phyloP scores from a whole-genome alignment of 371 early-diverging fungal species.

The Syncephalastrum contaminatum region DNA sequence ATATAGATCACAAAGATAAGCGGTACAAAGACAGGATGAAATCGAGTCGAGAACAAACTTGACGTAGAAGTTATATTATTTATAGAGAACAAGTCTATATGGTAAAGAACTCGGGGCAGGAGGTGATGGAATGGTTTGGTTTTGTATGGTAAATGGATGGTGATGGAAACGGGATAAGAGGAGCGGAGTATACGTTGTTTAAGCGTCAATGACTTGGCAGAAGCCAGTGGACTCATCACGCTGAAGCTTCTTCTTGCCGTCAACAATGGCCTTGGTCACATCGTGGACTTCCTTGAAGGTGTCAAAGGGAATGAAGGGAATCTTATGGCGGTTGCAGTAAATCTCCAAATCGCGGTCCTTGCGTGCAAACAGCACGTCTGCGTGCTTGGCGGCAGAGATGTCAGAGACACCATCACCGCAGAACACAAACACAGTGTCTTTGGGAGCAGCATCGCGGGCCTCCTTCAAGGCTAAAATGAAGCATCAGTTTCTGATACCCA shows the following conservation, averaged over 20 bases:
- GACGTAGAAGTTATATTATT: too few relatives aligned
- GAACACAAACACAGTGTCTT: slow-evolving; percentile 54
- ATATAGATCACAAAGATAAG: too few relatives aligned
- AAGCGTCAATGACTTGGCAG: slow-evolving; percentile 30
- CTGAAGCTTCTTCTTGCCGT: slow-evolving; percentile 26
- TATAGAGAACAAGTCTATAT: too few relatives aligned
- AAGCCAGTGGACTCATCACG: slow-evolving; percentile 35
- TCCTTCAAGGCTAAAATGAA: slow-evolving; percentile 27
- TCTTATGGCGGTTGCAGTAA: slow-evolving; percentile 55
- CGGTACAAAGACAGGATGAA: too few relatives aligned
- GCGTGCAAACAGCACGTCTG: slow-evolving; percentile 66
- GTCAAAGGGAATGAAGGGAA: slow-evolving; percentile 54
- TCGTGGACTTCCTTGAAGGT: slow-evolving; percentile 50
- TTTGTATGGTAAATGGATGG: too few relatives aligned
- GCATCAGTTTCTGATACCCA: not conserved
- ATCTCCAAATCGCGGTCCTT: slow-evolving; percentile 60
- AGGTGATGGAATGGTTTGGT: not conserved
- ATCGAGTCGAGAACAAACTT: too few relatives aligned
- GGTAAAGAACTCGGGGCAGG: not conserved
- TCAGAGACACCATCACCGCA: slow-evolving; percentile 74
- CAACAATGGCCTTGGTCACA: slow-evolving; percentile 29
- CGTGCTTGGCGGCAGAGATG: slow-evolving; percentile 66
- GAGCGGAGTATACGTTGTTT: not conserved
- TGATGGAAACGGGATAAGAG: too few relatives aligned
- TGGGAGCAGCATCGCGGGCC: slow-evolving; percentile 32